phyloP scores from a whole-genome alignment of 1,139 yeast species.

The Kurtzmaniella natalensis region DNA sequence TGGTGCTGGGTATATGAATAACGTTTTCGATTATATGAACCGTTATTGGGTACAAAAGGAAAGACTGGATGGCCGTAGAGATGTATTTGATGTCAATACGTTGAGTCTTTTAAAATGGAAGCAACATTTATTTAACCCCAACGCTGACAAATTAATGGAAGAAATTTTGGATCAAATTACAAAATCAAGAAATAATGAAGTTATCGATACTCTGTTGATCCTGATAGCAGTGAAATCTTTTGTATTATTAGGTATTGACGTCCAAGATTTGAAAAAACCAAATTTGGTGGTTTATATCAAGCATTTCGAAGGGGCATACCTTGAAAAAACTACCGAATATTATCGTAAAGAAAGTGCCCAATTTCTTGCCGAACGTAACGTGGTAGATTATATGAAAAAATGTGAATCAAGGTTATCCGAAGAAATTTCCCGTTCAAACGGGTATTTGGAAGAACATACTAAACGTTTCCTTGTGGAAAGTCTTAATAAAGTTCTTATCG shows the following conservation, averaged over 20 bases:
- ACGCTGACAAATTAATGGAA: conserved; percentile 53
- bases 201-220: conserved; percentile 63
- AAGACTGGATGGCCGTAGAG: conserved; percentile 90
- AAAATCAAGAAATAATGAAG: conserved; percentile 74
- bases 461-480: conserved; percentile 72
- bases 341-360: conserved; percentile 66
- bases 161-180: conserved; percentile 77
- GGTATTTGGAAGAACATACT: conserved; percentile 83
- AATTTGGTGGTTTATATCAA: conserved; percentile 78
- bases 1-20: conserved; percentile 89
- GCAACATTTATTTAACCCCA: conserved; percentile 67
- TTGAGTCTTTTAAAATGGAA: conserved; percentile 88
- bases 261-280: conserved; percentile 79
- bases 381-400: conserved; percentile 85
- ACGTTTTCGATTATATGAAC: conserved; percentile 92
- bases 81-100: conserved; percentile 87
- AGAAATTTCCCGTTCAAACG: conserved; percentile 73
- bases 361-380: conserved; percentile 69
- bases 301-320: conserved; percentile 72
- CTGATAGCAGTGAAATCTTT: conserved; percentile 80
- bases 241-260: conserved; percentile 72
- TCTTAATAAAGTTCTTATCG: conserved; percentile 71
- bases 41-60: conserved; percentile 98
- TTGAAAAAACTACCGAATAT: conserved; percentile 69
- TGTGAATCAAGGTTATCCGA: conserved; percentile 80